Conservation (phyloP, 192 early-diverging fungal species). For the Allomyces macrogynus region DNA sequence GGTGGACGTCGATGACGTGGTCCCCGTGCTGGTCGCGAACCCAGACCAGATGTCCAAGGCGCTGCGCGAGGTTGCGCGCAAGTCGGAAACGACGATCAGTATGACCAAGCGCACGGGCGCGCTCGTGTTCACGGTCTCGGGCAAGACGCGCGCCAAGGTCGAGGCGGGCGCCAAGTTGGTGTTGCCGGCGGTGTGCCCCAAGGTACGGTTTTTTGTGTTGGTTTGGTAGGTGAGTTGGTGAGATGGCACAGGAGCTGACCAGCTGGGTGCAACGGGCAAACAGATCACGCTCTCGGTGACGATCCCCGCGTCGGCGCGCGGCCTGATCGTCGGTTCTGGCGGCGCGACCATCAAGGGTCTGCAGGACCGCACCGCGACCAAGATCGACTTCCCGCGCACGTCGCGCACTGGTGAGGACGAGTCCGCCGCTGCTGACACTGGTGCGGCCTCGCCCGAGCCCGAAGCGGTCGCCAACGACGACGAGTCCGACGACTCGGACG, state of each 20-base stretch:
- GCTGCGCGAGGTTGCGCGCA: neutral
- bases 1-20: no score
- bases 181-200: no score
- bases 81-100: neutral
- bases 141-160: no score
- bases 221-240: no score
- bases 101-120: neutral
- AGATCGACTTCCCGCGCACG: conserved; percentile 47
- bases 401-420: conserved; percentile 2
- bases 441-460: no score
- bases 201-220: neutral
- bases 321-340: conserved; percentile 62
- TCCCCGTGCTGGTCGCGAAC: no score
- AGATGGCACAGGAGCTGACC: no score
- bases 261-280: no score
- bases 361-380: conserved; percentile 46
- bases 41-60: no score
- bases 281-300: conserved; percentile 21
- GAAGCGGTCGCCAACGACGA: neutral
- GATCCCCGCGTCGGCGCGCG: conserved; percentile 61
- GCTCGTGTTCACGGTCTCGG: no score
- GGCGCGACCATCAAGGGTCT: conserved; percentile 61
- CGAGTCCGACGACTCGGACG: conserved; percentile 2
- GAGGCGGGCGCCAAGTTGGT: no score
- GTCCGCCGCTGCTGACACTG: conserved; percentile 12